Evolutionary conservation across 2,329 filamentous ascomycete species (phyloP), one percentile per base, ranked within the genome.

Genomic region (Epichloe festucae): DNA sequence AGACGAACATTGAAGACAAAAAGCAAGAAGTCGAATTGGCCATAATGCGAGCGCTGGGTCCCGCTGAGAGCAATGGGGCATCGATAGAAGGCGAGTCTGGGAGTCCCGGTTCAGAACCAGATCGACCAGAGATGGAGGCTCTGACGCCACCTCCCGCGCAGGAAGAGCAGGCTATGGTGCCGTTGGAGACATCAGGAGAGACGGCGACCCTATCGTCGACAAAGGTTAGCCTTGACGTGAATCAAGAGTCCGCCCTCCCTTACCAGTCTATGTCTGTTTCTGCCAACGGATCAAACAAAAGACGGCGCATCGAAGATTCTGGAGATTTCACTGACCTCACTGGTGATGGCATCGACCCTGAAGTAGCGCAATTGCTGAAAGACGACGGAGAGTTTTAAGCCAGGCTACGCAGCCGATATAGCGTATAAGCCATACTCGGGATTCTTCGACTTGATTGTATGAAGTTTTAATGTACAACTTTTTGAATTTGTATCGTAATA

Each of bases 1-100:
- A 85, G 59, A 68, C 72, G 2, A 81, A 82, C 52, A 87, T 89
- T 15, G 90, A 96, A 59, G 72, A 75, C 17, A 90, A 88, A 69
- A 95, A 94, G 67, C 82, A 84, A 49, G 85, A 93, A 46, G 89
- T 98, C 7, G 93, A 98, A 67, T 81, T 91, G 57, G 84, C 81
- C 47, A 97, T 98, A 58, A 89, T 98, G 78, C 81, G 85, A 49
- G 88, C 87, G 8, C 76, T 95, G 21, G 81, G 82, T 14, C 77
- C 79, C 1, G 77, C 82, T 8, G 75, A 78, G 52, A 70, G 72
- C 19, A 69, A 72, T 46, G 67, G 68, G 8, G 72, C 79, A 10
- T 69, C 73, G 3, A 71, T 73, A 3, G 70, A 72, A 8, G 67
- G 73, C 47, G 63, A 73, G 38, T 67, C 66, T n/a, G 69, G 67